Evolutionary conservation across 2,329 filamentous ascomycete genomes (phyloP), one percentile per base, ranked within the genome.

Genomic region (Cladosporium velox): DNA sequence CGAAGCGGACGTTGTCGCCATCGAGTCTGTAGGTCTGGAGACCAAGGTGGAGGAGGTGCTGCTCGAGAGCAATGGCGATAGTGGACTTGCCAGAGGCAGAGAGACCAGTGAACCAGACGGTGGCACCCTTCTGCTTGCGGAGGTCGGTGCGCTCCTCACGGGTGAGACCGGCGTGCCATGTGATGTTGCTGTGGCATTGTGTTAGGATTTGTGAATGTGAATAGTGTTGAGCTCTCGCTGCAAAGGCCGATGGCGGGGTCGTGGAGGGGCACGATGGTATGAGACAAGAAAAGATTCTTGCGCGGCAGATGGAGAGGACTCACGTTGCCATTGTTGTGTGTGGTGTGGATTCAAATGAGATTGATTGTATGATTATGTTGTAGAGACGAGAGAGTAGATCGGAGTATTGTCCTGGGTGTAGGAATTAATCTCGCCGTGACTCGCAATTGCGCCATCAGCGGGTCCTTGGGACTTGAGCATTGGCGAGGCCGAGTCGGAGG

Each of bases 1-100:
- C 95, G 83, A 98, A 97, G 68, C 95, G 94, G 71, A 99, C 90
- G 81, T 99, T 99, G 86, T 99, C 95, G 75, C 94, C 95, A 81
- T 99, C 95, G 34, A 99, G 89, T 63, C 95, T 89, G 86, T 99
- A 99, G 67, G 93, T 91, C 65, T 90, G 84, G 61, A 95, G 83
- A 52, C 90, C 90, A 12, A 92, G 86, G 79, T 96, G 93, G 65
- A 99, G 88, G 38, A 99, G 89, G 80, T 97, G 93, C 83, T 97
- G 94, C 85, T 99, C 95, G 49, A 99, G 91, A 18, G 95, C 95
- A 2, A 92, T 96, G 65, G 95, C 95, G 69, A 99, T 92, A 66
- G 95, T 99, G 62, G 94, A 97, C 83, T 99, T 99, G 77, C 95
- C 95, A 0, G 92, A 97, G 61, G 94, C 95, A 44, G 92, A 96